Percentiles rank a stretch among this genome's conserved stretches.
These are phyloP conservation scores for Apiospora arundinis DNA, from an alignment of 2,329 filamentous ascomycete genomes.

Conservation along the genomic window DNA sequence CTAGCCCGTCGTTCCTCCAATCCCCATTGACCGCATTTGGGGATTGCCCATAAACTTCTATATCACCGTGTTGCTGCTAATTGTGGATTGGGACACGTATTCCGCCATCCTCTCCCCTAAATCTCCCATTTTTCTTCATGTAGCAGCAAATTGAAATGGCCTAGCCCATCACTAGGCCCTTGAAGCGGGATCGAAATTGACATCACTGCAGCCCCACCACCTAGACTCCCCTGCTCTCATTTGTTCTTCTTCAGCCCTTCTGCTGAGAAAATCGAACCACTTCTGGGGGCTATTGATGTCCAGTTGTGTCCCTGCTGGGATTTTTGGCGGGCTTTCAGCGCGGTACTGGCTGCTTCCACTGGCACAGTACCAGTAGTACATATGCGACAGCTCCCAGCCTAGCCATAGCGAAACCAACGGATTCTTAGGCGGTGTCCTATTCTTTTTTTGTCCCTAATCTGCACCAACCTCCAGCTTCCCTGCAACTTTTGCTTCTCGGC, in stretches of 20 bases:
- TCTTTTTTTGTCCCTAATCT: background rate
- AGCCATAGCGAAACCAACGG: slow-evolving; percentile 8
- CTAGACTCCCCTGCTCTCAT: slow-evolving; percentile 6
- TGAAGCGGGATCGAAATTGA: slow-evolving; percentile 19
- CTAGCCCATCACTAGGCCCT: slow-evolving; percentile 13
- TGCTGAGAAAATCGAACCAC: slow-evolving; percentile 16
- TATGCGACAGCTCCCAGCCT: slow-evolving; percentile 10
- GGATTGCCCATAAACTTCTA: slow-evolving; percentile 3
- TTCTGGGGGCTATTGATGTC: background rate
- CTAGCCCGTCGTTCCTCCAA: background rate
- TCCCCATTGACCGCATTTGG: slow-evolving; percentile 8
- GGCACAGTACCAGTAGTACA: background rate
- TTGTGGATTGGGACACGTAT: slow-evolving; percentile 19
- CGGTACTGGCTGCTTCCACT: background rate
- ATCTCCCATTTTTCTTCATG: slow-evolving; percentile 14
- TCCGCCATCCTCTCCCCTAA: slow-evolving; percentile 1
- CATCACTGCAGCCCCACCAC: slow-evolving; percentile 2
- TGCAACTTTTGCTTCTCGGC: slow-evolving; percentile 12
- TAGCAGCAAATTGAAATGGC: slow-evolving; percentile 14
- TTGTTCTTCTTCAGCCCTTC: slow-evolving; percentile 11
- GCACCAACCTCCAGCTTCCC: slow-evolving; percentile 15
- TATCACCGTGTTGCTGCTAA: slow-evolving; percentile 2
- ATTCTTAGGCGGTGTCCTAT: slow-evolving; percentile 17
- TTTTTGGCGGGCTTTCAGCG: slow-evolving; percentile 9
- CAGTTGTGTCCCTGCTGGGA: background rate